These are phyloP conservation scores for Fragilaria radians DNA, from an alignment of 108 stramenopile species.

Conservation along the genomic window DNA sequence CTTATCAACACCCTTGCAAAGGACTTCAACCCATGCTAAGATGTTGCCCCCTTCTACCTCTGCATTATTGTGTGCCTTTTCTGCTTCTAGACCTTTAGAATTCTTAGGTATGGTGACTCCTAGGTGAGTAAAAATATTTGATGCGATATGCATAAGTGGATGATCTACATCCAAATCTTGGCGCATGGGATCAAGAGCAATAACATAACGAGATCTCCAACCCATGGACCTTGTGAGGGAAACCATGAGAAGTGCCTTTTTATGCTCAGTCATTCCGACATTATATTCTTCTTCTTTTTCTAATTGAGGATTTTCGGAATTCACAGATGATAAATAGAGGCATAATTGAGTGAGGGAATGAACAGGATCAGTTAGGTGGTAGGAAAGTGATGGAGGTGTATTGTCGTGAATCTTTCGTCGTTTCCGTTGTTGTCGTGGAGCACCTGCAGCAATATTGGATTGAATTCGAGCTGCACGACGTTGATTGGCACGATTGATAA, in stretches of 20 bases:
- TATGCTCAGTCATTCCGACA: background rate
- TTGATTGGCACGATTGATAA: constrained; percentile 29
- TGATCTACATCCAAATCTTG: constrained; percentile 66
- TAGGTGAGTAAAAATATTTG: background rate
- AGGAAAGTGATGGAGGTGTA: background rate
- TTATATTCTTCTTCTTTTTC: constrained; percentile 18
- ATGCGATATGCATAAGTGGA: constrained; percentile 23
- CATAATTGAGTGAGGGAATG: background rate
- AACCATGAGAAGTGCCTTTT: constrained; percentile 6
- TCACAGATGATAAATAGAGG: constrained; percentile 25
- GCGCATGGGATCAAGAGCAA: constrained; percentile 44
- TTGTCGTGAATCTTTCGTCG: background rate
- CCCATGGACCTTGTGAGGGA: constrained; percentile 40
- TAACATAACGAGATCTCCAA: constrained; percentile 74
- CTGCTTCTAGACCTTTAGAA: background rate
- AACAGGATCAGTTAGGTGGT: background rate
- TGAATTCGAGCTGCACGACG: constrained; percentile 19
- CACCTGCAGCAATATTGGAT: constrained; percentile 37
- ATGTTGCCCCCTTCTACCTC: background rate
- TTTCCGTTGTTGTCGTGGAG: constrained; percentile 2
- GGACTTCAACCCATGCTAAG: constrained; percentile 41
- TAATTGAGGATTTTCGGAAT: constrained; percentile 40
- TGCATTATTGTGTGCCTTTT: background rate
- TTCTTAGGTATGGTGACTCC: background rate
- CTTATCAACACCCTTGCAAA: constrained; percentile 10